Evolutionary conservation across 208 protist species (phyloP), one percentile per base, ranked within the genome.

Genomic region (Vickermania spadyakhi): DNA sequence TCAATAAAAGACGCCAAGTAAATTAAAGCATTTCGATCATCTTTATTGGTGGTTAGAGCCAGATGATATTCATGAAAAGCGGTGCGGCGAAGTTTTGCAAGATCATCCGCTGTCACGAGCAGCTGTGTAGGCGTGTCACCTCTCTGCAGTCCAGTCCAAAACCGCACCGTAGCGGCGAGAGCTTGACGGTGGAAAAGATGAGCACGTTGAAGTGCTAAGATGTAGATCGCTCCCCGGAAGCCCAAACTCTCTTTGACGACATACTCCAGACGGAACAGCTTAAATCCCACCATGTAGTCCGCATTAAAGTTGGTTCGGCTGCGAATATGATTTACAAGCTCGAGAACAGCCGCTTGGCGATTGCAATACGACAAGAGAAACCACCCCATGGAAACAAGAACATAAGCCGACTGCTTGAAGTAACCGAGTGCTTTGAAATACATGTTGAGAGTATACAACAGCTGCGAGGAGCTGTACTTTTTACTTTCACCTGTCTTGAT

Each of bases 351-450:
- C 4, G n/a, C 54, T 2, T 29, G 3, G 21, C 66, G 66, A 54
- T 72, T 50, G 52, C 58, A 65, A 45, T 72, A 66, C 18, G 31
- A 18, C 7, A 36, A 65, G 3, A 72, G 30, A 62, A 68, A 72
- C 26, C 27, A 36, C 13, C 29, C 66, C 25, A 72, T 23, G n/a
- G 26, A 66, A 3, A 72, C 58, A n/a, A 28, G 18, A n/a, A 66
- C 66, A 41, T 67, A 45, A 21, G 23, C 18, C 3, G 66, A 72
- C n/a, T 62, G 66, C 26, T 22, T 56, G 31, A 67, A 72, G 56
- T 66, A 56, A 4, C n/a, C 22, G 13, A 72, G 36, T n/a, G 28
- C 14, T 23, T 67, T 27, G 54, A 68, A 41, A 30, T 60, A 72
- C 26, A 66, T 36, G n/a, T 59, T 28, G 5, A 56, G 30, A 2